Evolutionary conservation across 805 yeast genomes (phyloP), one percentile per base, ranked within the genome.

Genomic region (Kodamaea laetipori): DNA sequence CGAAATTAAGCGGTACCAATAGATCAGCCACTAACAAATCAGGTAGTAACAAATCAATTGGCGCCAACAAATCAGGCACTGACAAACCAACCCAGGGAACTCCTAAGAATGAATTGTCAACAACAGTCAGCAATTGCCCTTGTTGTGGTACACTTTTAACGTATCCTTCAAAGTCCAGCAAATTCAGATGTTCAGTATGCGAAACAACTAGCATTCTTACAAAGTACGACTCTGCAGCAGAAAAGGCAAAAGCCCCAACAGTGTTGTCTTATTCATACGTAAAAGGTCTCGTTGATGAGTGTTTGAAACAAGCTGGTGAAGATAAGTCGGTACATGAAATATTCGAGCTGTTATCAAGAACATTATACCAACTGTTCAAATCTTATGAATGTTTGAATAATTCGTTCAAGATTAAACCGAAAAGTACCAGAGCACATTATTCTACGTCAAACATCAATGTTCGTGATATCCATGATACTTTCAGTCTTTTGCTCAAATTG

Each of bases 111-210:
- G 30, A 23, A 17, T 10, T 18, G 28, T 39, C 25, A 55, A 41
- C 46, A 3, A 37, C 46, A 11, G 58, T 66, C 10, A 52, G 55
- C 24, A 58, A 58, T 39, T 71, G 76, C 46, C 53, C 53, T 9
- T 71, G 76, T 45, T 71, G 76, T 49, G 70, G 68, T 4, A 62
- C 66, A 2, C 46, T 68, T 1, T 48, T 70, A 17, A 53, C 65
- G 1, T 63, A 61, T 39, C 65, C 69, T 1, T 51, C 48, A 18
- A 53, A 48, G 11, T 45, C 63, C 7, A 28, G 44, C n/a, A 69
- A 69, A 44, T 81, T 77, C 56, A 74, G 76, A 45, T 86, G 95
- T 55, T 69, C 81, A 0, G 69, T 79, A 3, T 86, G 95, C 54
- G 72, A 69, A 27, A 74, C 83, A 4, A 79, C 80, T 1, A 65